Conservation (phyloP, 2,329 filamentous ascomycete genomes). For the Zymoseptoria passerinii region DNA sequence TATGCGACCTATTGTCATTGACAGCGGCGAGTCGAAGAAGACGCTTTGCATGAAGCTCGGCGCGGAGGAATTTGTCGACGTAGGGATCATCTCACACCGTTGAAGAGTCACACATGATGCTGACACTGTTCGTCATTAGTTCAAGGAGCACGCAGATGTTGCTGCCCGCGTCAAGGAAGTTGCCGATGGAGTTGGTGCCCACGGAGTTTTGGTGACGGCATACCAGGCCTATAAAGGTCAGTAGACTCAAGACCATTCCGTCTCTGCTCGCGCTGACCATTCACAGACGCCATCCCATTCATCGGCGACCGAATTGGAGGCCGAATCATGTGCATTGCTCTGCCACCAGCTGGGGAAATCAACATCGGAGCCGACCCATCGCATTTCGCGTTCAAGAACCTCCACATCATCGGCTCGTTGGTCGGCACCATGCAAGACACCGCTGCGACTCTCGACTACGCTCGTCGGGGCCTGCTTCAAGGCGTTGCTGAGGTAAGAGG, state of each 20-base stretch:
- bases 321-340: constrained; percentile 44
- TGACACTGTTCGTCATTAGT: constrained; percentile 19
- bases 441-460: constrained; percentile 41
- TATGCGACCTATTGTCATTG: constrained; percentile 48
- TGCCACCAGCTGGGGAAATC: constrained; percentile 31
- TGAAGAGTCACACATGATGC: not conserved
- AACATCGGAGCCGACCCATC: constrained; percentile 29
- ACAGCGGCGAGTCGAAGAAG: constrained; percentile 43
- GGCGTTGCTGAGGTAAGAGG: constrained; percentile 43
- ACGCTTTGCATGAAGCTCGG: constrained; percentile 42
- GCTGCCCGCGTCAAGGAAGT: constrained; percentile 39
- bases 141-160: constrained; percentile 35
- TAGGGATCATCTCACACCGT: not conserved
- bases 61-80: constrained; percentile 49
- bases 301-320: constrained; percentile 42
- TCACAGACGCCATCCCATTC: constrained; percentile 33
- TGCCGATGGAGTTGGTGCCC: constrained; percentile 41
- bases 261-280: not conserved
- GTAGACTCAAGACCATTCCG: not conserved
- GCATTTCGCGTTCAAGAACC: constrained; percentile 29
- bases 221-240: constrained; percentile 29
- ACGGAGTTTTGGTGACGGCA: constrained; percentile 35
- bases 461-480: constrained; percentile 42
- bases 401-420: constrained; percentile 32
- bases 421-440: constrained; percentile 43